These are phyloP conservation scores for Paraleonurus japonicus DNA, from an alignment of 257 asterid genomes.

Conservation along the genomic window DNA sequence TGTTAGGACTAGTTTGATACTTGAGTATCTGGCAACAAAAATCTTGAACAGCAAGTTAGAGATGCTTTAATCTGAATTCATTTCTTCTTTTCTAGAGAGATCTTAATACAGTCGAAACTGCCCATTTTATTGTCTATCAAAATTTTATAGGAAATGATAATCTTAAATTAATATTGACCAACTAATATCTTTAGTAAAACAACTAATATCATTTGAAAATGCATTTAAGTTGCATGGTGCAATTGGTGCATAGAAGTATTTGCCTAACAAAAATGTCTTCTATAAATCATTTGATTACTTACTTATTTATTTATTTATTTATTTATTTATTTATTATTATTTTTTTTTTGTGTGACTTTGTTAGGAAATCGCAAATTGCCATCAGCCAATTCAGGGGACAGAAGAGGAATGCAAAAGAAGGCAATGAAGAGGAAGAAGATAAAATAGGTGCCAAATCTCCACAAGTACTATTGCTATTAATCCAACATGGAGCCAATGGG, in stretches of 20 bases:
- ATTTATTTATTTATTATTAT: constrained; percentile 14
- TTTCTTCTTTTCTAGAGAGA: neutral
- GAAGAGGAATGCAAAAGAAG: constrained; percentile 36
- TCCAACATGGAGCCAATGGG: constrained; percentile 97
- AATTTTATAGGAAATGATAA: neutral
- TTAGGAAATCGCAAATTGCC: constrained; percentile 86
- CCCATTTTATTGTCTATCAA: neutral
- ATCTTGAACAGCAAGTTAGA: neutral
- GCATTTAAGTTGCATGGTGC: no score
- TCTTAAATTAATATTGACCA: no score
- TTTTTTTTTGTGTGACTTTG: constrained; percentile 15
- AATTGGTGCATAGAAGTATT: no score
- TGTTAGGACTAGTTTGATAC: neutral
- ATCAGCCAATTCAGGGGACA: constrained; percentile 78
- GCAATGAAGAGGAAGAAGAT: constrained; percentile 31
- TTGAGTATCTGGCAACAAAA: neutral
- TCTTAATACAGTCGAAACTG: neutral
- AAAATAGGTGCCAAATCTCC: constrained; percentile 40
- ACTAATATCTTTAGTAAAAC: no score
- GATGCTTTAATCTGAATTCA: neutral
- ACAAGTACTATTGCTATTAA: constrained; percentile 77
- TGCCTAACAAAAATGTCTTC: no score
- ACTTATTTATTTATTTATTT: constrained; percentile 14
- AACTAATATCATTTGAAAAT: no score
- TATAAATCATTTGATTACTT: neutral